Evolutionary conservation across 192 early-diverging fungal species (phyloP).

Genomic region (Mortierella alpina): DNA sequence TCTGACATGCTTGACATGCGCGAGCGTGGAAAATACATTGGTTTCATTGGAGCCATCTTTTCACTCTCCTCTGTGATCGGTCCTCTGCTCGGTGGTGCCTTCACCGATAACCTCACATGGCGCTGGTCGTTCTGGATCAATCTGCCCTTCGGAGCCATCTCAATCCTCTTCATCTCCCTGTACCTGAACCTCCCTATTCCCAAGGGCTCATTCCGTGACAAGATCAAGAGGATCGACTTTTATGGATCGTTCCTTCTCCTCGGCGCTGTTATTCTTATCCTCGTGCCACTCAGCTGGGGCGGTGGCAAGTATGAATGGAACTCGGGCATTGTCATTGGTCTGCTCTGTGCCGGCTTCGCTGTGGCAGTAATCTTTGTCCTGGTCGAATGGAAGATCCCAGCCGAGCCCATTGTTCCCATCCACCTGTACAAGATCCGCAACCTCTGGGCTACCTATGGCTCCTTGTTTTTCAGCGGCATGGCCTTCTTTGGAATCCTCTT

Average conservation of each 20-base stretch:
- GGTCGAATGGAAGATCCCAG: conserved; percentile 72
- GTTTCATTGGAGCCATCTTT: conserved; percentile 64
- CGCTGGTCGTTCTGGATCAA: conserved; percentile 73
- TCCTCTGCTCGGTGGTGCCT: conserved; percentile 34
- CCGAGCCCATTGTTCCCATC: conserved; percentile 77
- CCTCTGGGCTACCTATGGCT: conserved; percentile 45
- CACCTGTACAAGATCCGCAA: conserved; percentile 67
- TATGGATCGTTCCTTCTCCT: conserved; percentile 65
- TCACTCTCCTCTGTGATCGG: conserved; percentile 64
- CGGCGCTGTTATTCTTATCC: conserved; percentile 62
- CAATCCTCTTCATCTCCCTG: conserved; percentile 50
- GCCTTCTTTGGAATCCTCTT: conserved; percentile 64
- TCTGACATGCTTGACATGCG: conserved; percentile 68
- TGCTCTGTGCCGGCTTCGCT: conserved; percentile 66
- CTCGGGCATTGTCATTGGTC: conserved; percentile 60
- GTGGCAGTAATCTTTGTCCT: conserved; percentile 62
- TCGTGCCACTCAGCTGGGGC: conserved; percentile 80
- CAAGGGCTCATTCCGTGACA: conserved; percentile 58
- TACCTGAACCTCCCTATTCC: conserved; percentile 65
- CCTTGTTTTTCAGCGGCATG: conserved; percentile 53
- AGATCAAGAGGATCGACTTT: conserved; percentile 73
- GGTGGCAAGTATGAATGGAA: conserved; percentile 77
- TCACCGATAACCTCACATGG: conserved; percentile 68
- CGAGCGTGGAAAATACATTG: conserved; percentile 75
- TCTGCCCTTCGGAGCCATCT: conserved; percentile 63